These are phyloP conservation scores for Breynia disticha DNA, from an alignment of 441 rosid genomes.

Conservation along the genomic window DNA sequence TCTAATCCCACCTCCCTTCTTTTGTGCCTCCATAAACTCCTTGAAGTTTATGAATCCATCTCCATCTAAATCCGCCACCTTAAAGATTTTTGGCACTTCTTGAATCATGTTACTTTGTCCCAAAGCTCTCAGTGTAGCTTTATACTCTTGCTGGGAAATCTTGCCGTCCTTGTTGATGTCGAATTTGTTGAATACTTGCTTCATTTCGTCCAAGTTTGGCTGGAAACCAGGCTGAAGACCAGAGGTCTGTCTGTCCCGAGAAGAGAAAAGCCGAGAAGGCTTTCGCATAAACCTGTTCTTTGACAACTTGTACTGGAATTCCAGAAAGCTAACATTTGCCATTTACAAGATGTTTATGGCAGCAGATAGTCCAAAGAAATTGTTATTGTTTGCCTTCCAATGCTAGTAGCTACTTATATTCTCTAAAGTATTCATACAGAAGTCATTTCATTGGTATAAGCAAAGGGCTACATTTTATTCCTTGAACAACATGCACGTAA, in stretches of 20 bases:
- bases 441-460: not conserved
- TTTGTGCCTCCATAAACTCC: slow-evolving; percentile 67
- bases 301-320: slow-evolving; percentile 58
- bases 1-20: slow-evolving; percentile 47
- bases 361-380: not conserved
- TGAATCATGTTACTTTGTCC: slow-evolving; percentile 32
- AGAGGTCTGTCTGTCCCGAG: slow-evolving; percentile 49
- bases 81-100: slow-evolving; percentile 61
- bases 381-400: not conserved
- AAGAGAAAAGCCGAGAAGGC: slow-evolving; percentile 49
- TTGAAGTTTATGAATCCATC: slow-evolving; percentile 78
- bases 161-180: slow-evolving; percentile 70
- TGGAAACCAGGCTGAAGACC: slow-evolving; percentile 24
- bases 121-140: slow-evolving; percentile 52
- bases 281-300: slow-evolving; percentile 39
- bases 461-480: slow-evolving; percentile 14
- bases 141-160: slow-evolving; percentile 74
- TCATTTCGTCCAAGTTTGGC: slow-evolving; percentile 59
- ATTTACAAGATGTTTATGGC: slow-evolving; percentile 13
- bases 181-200: slow-evolving; percentile 56
- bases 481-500: slow-evolving; percentile 13
- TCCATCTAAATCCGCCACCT: slow-evolving; percentile 59
- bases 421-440: not conserved
- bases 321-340: slow-evolving; percentile 48
- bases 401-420: not conserved